A percentile compares a stretch with the other conserved stretches of the same genome.
Conservation (phyloP, 352 stramenopile genomes). For the Pythium rishiriense region DNA sequence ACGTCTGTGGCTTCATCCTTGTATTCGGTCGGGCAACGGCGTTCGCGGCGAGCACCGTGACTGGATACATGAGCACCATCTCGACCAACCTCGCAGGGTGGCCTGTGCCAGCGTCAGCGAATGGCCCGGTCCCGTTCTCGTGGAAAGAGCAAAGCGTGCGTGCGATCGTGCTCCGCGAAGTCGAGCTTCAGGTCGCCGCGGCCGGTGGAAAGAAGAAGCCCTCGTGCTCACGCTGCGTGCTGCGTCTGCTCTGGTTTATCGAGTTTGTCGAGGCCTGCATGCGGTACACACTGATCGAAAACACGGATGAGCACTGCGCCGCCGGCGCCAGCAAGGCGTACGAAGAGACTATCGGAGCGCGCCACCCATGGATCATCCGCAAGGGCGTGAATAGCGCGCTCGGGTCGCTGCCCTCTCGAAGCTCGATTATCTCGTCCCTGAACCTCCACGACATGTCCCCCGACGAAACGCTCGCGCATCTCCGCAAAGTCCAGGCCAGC, state of each 20-base stretch:
- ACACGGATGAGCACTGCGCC: conserved; percentile 62
- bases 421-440: conserved; percentile 53
- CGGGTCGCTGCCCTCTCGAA: conserved; percentile 59
- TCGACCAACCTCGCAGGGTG: conserved; percentile 57
- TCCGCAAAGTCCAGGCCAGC: conserved; percentile 47
- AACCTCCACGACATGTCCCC: conserved; percentile 32
- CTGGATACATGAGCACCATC: conserved; percentile 73
- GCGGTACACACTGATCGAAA: conserved; percentile 66
- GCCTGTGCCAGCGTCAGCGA: conserved; percentile 28
- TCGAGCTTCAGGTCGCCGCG: conserved; percentile 53
- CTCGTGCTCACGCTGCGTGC: conserved; percentile 66
- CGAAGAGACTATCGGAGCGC: conserved; percentile 76
- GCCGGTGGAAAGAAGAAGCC: conserved; percentile 84
- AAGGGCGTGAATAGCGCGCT: conserved; percentile 82
- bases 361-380: conserved; percentile 84
- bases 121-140: conserved; percentile 18
- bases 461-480: conserved; percentile 37
- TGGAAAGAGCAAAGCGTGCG: conserved; percentile 66
- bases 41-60: conserved; percentile 76
- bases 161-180: conserved; percentile 61
- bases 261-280: conserved; percentile 83
- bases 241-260: conserved; percentile 81
- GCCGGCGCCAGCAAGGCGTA: conserved; percentile 73
- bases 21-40: conserved; percentile 81
- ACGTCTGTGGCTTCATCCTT: conserved; percentile 71